These are phyloP conservation scores for Malassezia dermatis DNA, from an alignment of 1,284 basidiomycete species.

Conservation along the genomic window DNA sequence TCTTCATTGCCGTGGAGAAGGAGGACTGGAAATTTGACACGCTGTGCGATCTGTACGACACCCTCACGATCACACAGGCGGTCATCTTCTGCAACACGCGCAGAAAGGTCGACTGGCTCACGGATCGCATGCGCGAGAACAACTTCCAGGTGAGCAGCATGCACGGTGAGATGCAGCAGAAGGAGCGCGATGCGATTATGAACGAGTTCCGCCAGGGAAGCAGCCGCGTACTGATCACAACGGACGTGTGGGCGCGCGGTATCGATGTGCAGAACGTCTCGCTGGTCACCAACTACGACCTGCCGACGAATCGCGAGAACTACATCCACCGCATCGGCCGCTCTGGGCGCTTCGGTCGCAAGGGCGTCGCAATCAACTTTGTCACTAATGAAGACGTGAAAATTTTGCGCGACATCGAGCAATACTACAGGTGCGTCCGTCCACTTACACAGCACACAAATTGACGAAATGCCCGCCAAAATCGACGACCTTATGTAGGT, in stretches of 20 bases:
- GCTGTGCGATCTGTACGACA: slow-evolving; percentile 89
- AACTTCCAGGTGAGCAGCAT: slow-evolving; percentile 46
- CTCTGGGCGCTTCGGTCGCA: slow-evolving; percentile 84
- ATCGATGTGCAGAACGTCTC: slow-evolving; percentile 98
- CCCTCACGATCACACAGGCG: slow-evolving; percentile 95
- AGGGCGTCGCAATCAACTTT: slow-evolving; percentile 58
- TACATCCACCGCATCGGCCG: slow-evolving; percentile 97
- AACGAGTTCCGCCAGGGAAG: slow-evolving; percentile 89
- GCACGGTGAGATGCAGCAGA: slow-evolving; percentile 97
- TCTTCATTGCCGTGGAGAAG: slow-evolving; percentile 99
- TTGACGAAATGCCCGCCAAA: slow-evolving; percentile 48
- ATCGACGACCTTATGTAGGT: slow-evolving; percentile 43
- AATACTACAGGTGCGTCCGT: slow-evolving; percentile 26
- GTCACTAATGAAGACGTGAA: slow-evolving; percentile 61
- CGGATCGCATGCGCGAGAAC: slow-evolving; percentile 85
- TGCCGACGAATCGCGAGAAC: slow-evolving; percentile 85
- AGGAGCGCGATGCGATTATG: slow-evolving; percentile 98
- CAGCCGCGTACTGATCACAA: slow-evolving; percentile 42
- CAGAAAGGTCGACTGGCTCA: slow-evolving; percentile 98
- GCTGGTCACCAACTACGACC: slow-evolving; percentile 93
- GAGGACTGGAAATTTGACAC: slow-evolving; percentile 99
- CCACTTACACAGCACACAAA: slow-evolving; percentile 24
- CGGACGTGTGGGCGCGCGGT: slow-evolving; percentile 93
- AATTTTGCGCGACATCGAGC: slow-evolving; percentile 41
- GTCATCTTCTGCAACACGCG: slow-evolving; percentile 99